These are phyloP conservation scores for Jatropha multifida DNA, from an alignment of 441 rosid species.

Conservation along the genomic window DNA sequence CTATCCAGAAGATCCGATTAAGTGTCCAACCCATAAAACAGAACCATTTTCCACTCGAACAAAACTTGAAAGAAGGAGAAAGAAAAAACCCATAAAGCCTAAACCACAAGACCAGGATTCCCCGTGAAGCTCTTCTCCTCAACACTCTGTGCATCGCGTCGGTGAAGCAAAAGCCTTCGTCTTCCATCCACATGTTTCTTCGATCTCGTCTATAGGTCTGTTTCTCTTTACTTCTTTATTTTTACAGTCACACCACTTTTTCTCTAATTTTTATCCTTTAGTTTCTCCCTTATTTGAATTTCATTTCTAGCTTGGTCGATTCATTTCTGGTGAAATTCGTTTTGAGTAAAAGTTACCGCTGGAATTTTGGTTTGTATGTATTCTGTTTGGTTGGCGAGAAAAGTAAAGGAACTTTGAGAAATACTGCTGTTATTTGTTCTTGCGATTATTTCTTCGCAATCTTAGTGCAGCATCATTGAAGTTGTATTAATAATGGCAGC, in stretches of 20 bases:
- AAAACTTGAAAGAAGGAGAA: no score
- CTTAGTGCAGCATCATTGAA: background rate
- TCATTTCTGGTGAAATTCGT: background rate
- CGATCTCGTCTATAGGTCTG: conserved; percentile 16
- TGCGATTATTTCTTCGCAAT: background rate
- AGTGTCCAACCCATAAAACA: no score
- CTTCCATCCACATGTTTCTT: conserved; percentile 11
- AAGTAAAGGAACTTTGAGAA: background rate
- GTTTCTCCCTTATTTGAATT: no score
- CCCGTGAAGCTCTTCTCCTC: background rate
- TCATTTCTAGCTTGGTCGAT: background rate
- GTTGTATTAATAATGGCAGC: background rate
- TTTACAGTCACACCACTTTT: no score
- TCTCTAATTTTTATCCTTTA: no score
- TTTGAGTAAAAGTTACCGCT: background rate
- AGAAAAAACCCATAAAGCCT: background rate
- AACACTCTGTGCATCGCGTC: background rate
- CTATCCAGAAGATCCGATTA: no score
- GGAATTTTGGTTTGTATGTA: background rate
- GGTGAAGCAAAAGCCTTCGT: background rate
- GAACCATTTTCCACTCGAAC: no score
- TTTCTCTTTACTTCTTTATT: background rate
- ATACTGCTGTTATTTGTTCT: background rate
- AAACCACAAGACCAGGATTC: background rate
- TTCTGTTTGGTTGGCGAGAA: conserved; percentile 4